A percentile compares a stretch with the other conserved stretches of the same genome.
Conservation (phyloP, 805 yeast species). For the Kuraishia hungarica region DNA sequence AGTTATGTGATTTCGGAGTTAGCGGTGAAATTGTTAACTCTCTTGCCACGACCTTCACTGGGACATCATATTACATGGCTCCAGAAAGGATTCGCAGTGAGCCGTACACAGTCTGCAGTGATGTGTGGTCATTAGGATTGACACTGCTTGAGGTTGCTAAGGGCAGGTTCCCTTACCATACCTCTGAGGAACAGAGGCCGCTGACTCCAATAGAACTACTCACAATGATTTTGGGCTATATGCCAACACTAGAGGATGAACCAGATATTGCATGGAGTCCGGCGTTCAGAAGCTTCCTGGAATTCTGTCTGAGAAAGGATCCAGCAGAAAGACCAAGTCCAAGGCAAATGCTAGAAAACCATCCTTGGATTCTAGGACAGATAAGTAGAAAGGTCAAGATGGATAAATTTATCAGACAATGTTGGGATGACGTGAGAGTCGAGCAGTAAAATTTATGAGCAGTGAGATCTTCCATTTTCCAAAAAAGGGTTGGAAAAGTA, state of each 20-base stretch:
- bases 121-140: constrained; percentile 93
- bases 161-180: constrained; percentile 78
- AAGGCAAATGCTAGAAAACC: constrained; percentile 76
- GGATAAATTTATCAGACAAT: constrained; percentile 73
- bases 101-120: constrained; percentile 91
- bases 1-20: constrained; percentile 95
- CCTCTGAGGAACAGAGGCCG: constrained; percentile 28
- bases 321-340: constrained; percentile 83
- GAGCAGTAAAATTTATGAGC: neutral
- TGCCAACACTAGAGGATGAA: constrained; percentile 74
- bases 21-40: constrained; percentile 96
- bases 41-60: constrained; percentile 92
- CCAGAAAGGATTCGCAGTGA: constrained; percentile 96
- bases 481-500: no score
- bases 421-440: constrained; percentile 41
- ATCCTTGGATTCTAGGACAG: constrained; percentile 89
- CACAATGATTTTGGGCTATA: constrained; percentile 70
- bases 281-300: constrained; percentile 74
- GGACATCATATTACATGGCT: constrained; percentile 97
- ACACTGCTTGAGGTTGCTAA: constrained; percentile 89
- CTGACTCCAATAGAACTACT: constrained; percentile 79
- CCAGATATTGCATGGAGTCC: constrained; percentile 75
- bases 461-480: no score
- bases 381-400: constrained; percentile 64
- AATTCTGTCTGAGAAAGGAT: constrained; percentile 74